Base-by-base conservation (phyloP, 2,329 filamentous ascomycete species). In the Hortaea werneckii region DNA sequence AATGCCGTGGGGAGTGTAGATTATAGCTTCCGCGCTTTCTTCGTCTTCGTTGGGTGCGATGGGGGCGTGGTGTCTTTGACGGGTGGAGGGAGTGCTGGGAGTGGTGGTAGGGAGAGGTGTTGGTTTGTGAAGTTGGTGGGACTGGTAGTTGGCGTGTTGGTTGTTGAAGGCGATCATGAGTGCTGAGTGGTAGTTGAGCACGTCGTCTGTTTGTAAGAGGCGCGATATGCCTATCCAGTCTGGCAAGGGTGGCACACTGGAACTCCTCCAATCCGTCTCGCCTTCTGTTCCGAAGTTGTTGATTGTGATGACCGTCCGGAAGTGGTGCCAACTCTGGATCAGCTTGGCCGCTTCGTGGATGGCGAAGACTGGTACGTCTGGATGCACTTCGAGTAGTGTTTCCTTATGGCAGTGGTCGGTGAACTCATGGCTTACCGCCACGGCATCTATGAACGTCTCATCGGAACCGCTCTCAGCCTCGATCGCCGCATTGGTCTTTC, bases 1-100 rank as follows among this genome's bases (percentile, higher is more conserved):
- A 42, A 83, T 76, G 29, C 79, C 79, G 56, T 83, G 80, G 0
- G 80, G 80, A 0, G 78, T 79, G 63, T 83, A 83, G 32, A 84
- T 65, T 29, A 83, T 59, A 9, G 74, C 76, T 26, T 39, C 77
- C 0, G 69, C 71, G 11, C 58, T 59, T 29, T 65, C 60, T 7
- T 59, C 59, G 26, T 58, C 53, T 9, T 59, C 54, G 27, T 54
- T 45, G 1, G 48, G 43, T 9, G 53, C 50, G 4, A 50, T 52
- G 10, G 44, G 42, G 10, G 44, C 20, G 41, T 48, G 47, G 5
- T 46, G 50, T n/a, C 30, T 20, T 5, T 32, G 9, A 3, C n/a
- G 29, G 10, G 12, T 34, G 7, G 9, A 2, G 30, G 11, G 11
- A 26, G 37, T 13, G 29, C 5, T 11, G 6, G 9, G 5, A 10